These are phyloP conservation scores for Paramyrothecium sp. DNA, from an alignment of 2,329 filamentous ascomycete genomes.

Conservation along the genomic window DNA sequence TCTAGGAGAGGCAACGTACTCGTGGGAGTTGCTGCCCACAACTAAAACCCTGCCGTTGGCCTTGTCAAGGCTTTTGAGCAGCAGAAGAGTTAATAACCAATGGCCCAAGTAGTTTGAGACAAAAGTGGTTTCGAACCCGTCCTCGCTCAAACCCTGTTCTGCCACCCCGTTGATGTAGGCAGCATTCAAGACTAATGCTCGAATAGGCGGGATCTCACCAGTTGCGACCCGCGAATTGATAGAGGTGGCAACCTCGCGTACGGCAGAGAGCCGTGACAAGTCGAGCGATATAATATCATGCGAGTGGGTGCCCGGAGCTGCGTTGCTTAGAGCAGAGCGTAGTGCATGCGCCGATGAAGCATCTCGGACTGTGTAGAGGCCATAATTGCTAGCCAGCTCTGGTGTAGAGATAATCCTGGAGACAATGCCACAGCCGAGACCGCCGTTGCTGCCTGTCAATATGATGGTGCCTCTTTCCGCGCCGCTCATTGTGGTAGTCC, in stretches of 20 bases:
- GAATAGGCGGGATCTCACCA: conserved; percentile 35
- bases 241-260: conserved; percentile 21
- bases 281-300: conserved; percentile 31
- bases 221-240: conserved; percentile 26
- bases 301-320: conserved; percentile 17
- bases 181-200: conserved; percentile 35
- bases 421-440: conserved; percentile 33
- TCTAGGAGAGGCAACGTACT: conserved; percentile 20
- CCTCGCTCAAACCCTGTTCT: conserved; percentile 21
- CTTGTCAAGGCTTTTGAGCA: conserved; percentile 30
- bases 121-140: conserved; percentile 29
- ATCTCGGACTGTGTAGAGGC: conserved; percentile 35
- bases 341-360: conserved; percentile 25
- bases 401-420: conserved; percentile 22
- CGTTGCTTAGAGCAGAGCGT: conserved; percentile 16
- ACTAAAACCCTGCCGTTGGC: conserved; percentile 24
- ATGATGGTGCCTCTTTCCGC: conserved; percentile 26
- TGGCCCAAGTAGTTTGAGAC: conserved; percentile 31
- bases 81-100: conserved; percentile 23
- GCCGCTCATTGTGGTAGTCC: background rate
- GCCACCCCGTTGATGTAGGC: conserved; percentile 24
- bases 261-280: conserved; percentile 23
- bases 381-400: conserved; percentile 26
- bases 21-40: conserved; percentile 29
- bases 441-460: conserved; percentile 37